Evolutionary conservation across 805 yeast genomes (phyloP).

Genomic region (Suhomyces pyralidae): DNA sequence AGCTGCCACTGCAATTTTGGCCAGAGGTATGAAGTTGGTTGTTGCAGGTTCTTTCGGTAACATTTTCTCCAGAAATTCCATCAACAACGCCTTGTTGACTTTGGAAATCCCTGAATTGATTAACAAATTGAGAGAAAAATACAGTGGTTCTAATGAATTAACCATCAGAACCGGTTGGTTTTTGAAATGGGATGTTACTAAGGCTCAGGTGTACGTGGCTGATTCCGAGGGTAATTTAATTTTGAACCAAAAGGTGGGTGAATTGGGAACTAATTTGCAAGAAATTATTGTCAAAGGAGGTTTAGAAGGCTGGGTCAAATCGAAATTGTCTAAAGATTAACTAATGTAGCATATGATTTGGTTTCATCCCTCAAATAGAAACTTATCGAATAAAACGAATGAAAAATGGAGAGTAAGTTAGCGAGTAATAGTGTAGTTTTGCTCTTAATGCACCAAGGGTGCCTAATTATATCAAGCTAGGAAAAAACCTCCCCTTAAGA

Average conservation of each 20-base stretch:
- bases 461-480: background rate
- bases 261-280: conserved; percentile 90
- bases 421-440: background rate
- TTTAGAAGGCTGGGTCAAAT: conserved; percentile 94
- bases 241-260: conserved; percentile 87
- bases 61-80: conserved; percentile 92
- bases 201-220: conserved; percentile 73
- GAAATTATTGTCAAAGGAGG: conserved; percentile 98
- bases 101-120: conserved; percentile 90
- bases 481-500: background rate
- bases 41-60: conserved; percentile 98
- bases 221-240: conserved; percentile 63
- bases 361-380: background rate
- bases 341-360: conserved; percentile 1
- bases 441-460: background rate
- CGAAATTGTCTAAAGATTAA: conserved; percentile 45
- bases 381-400: background rate
- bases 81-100: conserved; percentile 92
- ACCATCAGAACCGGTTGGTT: conserved; percentile 95
- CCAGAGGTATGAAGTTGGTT: conserved; percentile 87
- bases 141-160: conserved; percentile 57
- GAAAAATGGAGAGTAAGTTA: background rate
- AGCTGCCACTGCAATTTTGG: conserved; percentile 97
- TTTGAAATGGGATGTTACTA: conserved; percentile 88
- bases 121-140: conserved; percentile 68